Evolutionary conservation across 2,329 filamentous ascomycete species (phyloP).

Genomic region (Arachnomyces sp.): DNA sequence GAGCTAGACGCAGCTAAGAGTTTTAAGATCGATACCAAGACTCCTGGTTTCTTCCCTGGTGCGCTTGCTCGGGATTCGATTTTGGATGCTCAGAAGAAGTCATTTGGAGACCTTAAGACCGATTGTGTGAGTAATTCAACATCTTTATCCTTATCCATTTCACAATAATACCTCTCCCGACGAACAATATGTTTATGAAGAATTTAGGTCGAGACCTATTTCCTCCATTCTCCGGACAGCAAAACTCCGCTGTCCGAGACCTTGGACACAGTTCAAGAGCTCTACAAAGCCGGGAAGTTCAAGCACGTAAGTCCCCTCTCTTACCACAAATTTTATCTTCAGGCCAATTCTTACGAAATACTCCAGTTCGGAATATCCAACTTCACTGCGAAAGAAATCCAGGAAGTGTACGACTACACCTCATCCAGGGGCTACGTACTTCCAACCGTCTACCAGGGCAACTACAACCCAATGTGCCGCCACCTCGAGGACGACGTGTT

Average conservation of each 20-base stretch:
- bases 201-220: constrained; percentile 20
- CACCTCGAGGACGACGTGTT: constrained; percentile 34
- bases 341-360: too few species aligned
- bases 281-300: constrained; percentile 22
- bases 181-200: too few species aligned
- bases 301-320: too few species aligned
- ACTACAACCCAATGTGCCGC: constrained; percentile 34
- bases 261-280: constrained; percentile 19
- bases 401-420: constrained; percentile 29
- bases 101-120: too few species aligned
- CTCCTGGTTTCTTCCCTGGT: constrained; percentile 14
- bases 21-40: constrained; percentile 42
- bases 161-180: too few species aligned
- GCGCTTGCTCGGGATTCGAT: too few species aligned
- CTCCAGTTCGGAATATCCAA: constrained; percentile 35
- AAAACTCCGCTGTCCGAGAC: constrained; percentile 22
- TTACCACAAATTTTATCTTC: too few species aligned
- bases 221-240: constrained; percentile 23
- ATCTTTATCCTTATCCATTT: too few species aligned
- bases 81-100: too few species aligned
- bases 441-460: constrained; percentile 42
- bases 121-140: too few species aligned
- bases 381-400: constrained; percentile 33
- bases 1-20: constrained; percentile 28
- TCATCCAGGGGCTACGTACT: constrained; percentile 33